Evolutionary conservation across 1,284 basidiomycete genomes (phyloP).

Genomic region (Testicularia cyperi): DNA sequence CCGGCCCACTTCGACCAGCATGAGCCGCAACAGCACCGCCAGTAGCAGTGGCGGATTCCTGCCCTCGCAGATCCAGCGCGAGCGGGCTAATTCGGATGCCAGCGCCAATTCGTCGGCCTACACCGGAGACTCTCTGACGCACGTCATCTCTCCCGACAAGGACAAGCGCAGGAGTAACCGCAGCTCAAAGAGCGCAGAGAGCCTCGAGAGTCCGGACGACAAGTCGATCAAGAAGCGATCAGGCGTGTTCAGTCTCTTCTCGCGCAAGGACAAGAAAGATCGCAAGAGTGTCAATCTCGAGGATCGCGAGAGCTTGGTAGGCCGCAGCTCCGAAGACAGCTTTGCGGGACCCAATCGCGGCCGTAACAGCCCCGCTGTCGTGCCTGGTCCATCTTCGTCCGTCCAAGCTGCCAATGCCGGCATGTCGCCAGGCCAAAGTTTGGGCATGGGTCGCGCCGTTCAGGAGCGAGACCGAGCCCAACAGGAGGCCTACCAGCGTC

Average conservation of each 20-base stretch:
- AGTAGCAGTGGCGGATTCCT: slow-evolving; percentile 43
- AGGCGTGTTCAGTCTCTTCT: slow-evolving; percentile 54
- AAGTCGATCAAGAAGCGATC: slow-evolving; percentile 54
- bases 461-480: slow-evolving; percentile 48
- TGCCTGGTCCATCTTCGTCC: no score
- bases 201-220: slow-evolving; percentile 36
- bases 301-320: slow-evolving; percentile 36
- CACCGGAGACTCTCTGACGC: slow-evolving; percentile 15
- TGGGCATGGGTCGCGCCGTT: slow-evolving; percentile 41
- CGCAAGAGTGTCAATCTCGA: slow-evolving; percentile 47
- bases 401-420: slow-evolving; percentile 30
- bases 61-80: slow-evolving; percentile 49
- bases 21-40: slow-evolving; percentile 30
- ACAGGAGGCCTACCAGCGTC: slow-evolving; percentile 50
- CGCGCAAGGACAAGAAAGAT: slow-evolving; percentile 55
- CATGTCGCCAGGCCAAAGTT: slow-evolving; percentile 33
- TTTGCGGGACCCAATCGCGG: slow-evolving; percentile 6
- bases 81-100: slow-evolving; percentile 42
- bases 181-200: slow-evolving; percentile 34
- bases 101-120: slow-evolving; percentile 29
- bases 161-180: slow-evolving; percentile 42
- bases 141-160: slow-evolving; percentile 11
- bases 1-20: slow-evolving; percentile 13
- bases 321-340: slow-evolving; percentile 42
- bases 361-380: slow-evolving; percentile 10